These are phyloP conservation scores for Dactylis glomerata DNA, from an alignment of 176 grass and related monocot species.

Conservation along the genomic window DNA sequence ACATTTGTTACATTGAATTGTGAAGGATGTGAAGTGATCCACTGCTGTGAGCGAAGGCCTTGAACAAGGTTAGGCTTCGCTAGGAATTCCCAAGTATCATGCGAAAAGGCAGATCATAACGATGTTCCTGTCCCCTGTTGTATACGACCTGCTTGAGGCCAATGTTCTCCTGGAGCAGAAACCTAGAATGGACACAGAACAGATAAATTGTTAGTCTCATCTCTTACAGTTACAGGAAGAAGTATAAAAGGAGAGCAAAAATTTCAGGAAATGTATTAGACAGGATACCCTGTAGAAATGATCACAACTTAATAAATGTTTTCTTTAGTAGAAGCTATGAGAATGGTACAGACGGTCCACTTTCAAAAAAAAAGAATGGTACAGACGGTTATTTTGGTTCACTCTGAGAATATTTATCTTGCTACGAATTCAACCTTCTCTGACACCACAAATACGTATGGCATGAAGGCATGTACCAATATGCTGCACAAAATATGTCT, in stretches of 20 bases:
- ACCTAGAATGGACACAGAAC: slow-evolving; percentile 33
- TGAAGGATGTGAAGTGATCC: slow-evolving; percentile 46
- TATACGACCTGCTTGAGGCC: slow-evolving; percentile 47
- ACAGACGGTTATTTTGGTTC: background rate
- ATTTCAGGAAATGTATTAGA: background rate
- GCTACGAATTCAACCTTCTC: background rate
- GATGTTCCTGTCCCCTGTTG: slow-evolving; percentile 48
- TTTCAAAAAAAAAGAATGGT: too few relatives aligned
- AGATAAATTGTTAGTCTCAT: background rate
- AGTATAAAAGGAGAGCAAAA: background rate
- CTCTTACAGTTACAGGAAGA: background rate
- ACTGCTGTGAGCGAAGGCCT: slow-evolving; percentile 37
- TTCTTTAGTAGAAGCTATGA: background rate
- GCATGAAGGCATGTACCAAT: background rate
- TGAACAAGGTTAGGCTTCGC: slow-evolving; percentile 51
- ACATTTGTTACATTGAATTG: background rate
- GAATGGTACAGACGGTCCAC: too few relatives aligned
- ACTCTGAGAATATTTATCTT: background rate
- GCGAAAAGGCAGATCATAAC: slow-evolving; percentile 55
- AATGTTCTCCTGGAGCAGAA: slow-evolving; percentile 69
- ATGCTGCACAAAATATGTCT: background rate
- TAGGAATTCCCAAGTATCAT: slow-evolving; percentile 54
- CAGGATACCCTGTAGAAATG: background rate
- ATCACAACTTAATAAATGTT: background rate
- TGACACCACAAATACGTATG: background rate